Evolutionary conservation across 2,329 filamentous ascomycete species (phyloP), one percentile per base, ranked within the genome.

Genomic region (Alternaria consortialis): DNA sequence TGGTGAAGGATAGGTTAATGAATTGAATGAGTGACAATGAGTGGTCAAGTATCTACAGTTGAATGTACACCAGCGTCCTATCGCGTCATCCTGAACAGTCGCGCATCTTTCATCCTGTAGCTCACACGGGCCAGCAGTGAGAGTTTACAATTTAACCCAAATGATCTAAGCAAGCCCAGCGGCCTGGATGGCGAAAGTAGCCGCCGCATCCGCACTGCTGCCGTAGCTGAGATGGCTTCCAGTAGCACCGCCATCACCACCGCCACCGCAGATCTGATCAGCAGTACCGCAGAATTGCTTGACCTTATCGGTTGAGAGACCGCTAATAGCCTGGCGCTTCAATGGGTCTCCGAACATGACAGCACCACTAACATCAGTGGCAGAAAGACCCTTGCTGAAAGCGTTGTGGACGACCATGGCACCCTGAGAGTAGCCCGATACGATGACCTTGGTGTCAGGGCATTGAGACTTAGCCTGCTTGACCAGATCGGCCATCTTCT

Each of bases 341-440:
- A 75, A 64, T 56, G 74, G 74, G 53, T 76, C 73, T 32, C 74
- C 74, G 40, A 76, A 75, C 32, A 74, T 56, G 29, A 76, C 58
- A 7, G 68, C 71, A 15, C 69, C 74, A 15, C 66, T 60, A 31
- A 77, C 68, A 39, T 75, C 50, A 2, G 67, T 48, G 2, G 68
- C 60, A 12, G 67, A 63, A 13, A 73, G 40, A 5, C 72, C 72
- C 20, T 74, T 65, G 3, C 27, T 60, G 60, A 75, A 73, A 8
- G 73, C 68, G 34, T 71, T 74, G 64, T 75, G 74, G 4, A 76
- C 74, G 7, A 77, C 73, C 71, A 76, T 74, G 8, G 58, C 75
- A 13, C 76, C 76, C 56, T 78, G 76, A 1, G 63, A 70, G 55
- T 77, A 77, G 20, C 74, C 74, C 2, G 71, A 74, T 1, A 76